Base-by-base conservation (phyloP, 345 rosid genomes). In the Murraya paniculata region DNA sequence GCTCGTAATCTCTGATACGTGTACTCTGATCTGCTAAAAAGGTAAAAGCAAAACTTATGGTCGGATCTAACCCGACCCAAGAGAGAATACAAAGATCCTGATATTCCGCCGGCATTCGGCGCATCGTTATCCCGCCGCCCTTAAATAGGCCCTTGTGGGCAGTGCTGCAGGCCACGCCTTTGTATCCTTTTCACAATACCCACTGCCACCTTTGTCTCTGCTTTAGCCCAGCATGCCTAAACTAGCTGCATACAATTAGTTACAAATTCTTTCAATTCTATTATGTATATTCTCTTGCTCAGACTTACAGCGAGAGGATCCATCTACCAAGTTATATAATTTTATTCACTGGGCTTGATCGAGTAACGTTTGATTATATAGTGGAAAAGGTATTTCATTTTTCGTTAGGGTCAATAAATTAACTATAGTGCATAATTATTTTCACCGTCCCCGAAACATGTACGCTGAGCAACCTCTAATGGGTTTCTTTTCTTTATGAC, bases 51-150 rank as follows among this genome's bases (percentile, higher is more conserved):
- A 38, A 30, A 50, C 6, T 35, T 76, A 11, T 66, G 64, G 67
- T 67, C 66, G 66, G 73, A 67, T 7, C 55, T 68, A 56, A 77
- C 66, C 72, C 79, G 73, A 77, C 31, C 65, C 79, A 56, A 2
- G 8, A 14, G 24, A 10, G 14, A 10, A 76, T 25, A 66, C 30
- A 25, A 9, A 55, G 27, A 33, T 68, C 41, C 79, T 56, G 73
- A 68, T 57, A 69, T 56, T 9, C 64, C 22, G 79, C 79, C 58
- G 79, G 73, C 27, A 60, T 69, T 77, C 80, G 80, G 74, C 80
- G 80, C 57, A 75, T 39, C 68, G 68, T 45, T 68, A 77, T 53
- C 68, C 68, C 68, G 68, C 79, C 68, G 74, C 74, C 79, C 68
- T 45, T 18, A 39, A 58, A 69, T 39, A 68, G 45, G 30, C 73